Conservation (phyloP, 176 grass and related monocot species). For the Stipa capillata region DNA sequence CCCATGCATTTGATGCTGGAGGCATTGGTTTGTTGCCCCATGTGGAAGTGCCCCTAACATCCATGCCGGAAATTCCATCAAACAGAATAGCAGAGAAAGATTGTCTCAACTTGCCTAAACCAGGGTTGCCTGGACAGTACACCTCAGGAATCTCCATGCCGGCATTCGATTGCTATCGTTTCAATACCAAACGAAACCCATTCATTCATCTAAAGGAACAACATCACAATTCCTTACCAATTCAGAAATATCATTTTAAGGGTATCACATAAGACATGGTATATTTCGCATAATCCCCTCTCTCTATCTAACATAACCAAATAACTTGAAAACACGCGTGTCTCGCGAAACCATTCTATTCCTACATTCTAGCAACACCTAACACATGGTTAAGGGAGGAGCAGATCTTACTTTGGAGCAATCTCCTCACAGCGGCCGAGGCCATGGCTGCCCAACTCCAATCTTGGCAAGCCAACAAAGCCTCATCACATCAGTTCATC, state of each 20-base stretch:
- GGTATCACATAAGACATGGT: not conserved
- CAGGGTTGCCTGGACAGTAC: too few relatives aligned
- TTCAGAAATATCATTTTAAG: too few relatives aligned
- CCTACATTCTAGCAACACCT: too few relatives aligned
- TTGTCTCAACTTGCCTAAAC: not conserved
- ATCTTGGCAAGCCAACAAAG: constrained; percentile 32
- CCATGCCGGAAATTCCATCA: not conserved
- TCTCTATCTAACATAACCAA: not conserved
- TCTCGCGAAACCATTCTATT: not conserved
- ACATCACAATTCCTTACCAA: not conserved
- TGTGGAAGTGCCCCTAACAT: constrained; percentile 34
- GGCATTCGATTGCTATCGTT: not conserved
- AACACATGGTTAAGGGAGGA: too few relatives aligned
- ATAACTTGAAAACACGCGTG: not conserved
- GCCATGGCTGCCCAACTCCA: constrained; percentile 50
- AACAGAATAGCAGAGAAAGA: not conserved
- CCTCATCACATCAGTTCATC: not conserved
- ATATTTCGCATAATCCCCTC: not conserved
- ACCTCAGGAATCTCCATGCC: not conserved
- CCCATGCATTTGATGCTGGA: constrained; percentile 42
- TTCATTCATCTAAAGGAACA: not conserved
- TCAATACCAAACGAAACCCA: not conserved
- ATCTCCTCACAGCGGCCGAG: constrained; percentile 42
- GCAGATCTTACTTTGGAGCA: too few relatives aligned
- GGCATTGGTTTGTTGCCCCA: constrained; percentile 27